Evolutionary conservation across 2,329 filamentous ascomycete species (phyloP), one percentile per base, ranked within the genome.

Genomic region (Clarireedia homoeocarpa): DNA sequence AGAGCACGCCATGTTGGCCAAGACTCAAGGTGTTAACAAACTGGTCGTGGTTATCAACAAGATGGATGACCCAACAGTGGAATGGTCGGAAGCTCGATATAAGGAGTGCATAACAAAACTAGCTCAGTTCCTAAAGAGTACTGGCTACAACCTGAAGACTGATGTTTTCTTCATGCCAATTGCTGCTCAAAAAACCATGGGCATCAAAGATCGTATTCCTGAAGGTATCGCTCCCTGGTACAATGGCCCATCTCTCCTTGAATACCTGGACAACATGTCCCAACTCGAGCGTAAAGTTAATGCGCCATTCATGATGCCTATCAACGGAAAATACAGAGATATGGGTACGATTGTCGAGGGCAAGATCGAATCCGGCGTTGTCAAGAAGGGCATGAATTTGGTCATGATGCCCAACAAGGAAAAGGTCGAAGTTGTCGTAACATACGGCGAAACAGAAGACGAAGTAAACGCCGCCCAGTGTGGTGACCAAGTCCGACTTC

Each of bases 231-330:
- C 83, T 42, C 82, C 89, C 7, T 99, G 91, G 89, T 95, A 90
- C 70, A 79, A 89, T 42, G 91, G 91, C 0, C 92, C 92, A 9
- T 94, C 91, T 20, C 82, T 99, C 48, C 84, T 99, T 20, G 92
- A 97, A 73, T 96, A 91, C 73, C 83, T 99, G n/a, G 92, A 96
- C 71, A 78, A 82, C 69, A 96, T 97, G 89, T 84, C 87, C 67
- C 84, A 92, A 12, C 81, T 96, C 40, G 92, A 99, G 72, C 89
- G 94, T 66, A 99, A 97, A 78, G 75, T 96, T 66, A 96, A 96
- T 66, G 94, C 94, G 2, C 92, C 94, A 9, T 97, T 99, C 80
- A 97, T 99, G 94, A 96, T 99, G 91, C 89, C 94, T 7, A 81
- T 99, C 62, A 89, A 88, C 61, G 90, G 89, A 73, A 99, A 99